phyloP scores from a whole-genome alignment of 345 rosid species.

The Dimocarpus longan region DNA sequence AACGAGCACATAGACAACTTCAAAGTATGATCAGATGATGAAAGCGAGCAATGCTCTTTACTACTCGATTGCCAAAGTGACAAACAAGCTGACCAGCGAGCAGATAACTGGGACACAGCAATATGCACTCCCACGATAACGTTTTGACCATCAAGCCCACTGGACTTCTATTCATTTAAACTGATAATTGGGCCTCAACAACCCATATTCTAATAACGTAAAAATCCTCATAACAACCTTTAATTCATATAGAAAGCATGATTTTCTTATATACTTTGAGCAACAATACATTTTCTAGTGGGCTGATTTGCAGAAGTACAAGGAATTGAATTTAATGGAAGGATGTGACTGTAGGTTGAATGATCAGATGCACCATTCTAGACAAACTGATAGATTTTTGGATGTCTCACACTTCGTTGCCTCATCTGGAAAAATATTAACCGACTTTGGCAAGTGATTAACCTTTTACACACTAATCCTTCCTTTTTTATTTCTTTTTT shows the following conservation, averaged over 20 bases:
- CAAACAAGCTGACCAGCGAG: no score
- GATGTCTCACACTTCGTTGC: slow-evolving; percentile 27
- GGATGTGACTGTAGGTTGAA: slow-evolving; percentile 13
- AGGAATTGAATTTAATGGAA: slow-evolving; percentile 28
- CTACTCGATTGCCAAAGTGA: no score
- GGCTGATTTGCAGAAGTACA: slow-evolving; percentile 41
- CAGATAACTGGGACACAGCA: no score
- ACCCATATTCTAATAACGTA: no score
- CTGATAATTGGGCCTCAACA: no score
- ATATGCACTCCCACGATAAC: no score
- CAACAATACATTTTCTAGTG: slow-evolving; percentile 31
- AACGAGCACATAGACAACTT: no score
- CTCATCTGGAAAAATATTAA: slow-evolving; percentile 35
- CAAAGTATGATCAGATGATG: no score
- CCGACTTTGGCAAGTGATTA: slow-evolving; percentile 34
- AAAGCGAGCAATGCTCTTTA: no score
- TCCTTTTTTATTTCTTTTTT: slow-evolving; percentile 45
- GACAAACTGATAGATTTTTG: slow-evolving; percentile 27
- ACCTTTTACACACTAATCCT: slow-evolving; percentile 43
- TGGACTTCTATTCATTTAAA: no score
- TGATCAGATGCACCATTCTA: slow-evolving; percentile 25
- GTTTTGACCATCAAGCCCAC: no score
- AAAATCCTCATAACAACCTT: no score
- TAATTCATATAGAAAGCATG: not conserved
- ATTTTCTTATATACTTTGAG: slow-evolving; percentile 37